Evolutionary conservation across 2,329 filamentous ascomycete species (phyloP).

Genomic region (Cladobotryum mycophilum): DNA sequence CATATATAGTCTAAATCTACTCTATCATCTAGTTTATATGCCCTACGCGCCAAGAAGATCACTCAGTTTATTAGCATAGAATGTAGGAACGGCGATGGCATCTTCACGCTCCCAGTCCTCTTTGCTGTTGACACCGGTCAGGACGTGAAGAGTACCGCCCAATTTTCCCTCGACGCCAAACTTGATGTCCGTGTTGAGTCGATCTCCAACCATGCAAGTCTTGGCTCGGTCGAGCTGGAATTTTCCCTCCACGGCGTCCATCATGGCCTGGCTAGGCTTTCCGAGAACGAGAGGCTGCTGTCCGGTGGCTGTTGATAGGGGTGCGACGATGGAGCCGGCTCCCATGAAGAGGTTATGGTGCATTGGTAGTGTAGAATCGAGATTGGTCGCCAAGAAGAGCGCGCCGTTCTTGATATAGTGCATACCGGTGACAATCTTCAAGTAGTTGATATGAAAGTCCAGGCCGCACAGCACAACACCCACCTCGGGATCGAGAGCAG

Average conservation of each 20-base stretch:
- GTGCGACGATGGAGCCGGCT: conserved; percentile 75
- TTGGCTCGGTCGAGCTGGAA: conserved; percentile 78
- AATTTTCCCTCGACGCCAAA: conserved; percentile 89
- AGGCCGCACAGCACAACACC: conserved; percentile 84
- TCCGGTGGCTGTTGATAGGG: conserved; percentile 65
- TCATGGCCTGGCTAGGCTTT: conserved; percentile 98
- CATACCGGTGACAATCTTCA: conserved; percentile 78
- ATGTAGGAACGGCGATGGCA: conserved; percentile 65
- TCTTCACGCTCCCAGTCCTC: conserved; percentile 70
- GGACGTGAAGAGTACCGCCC: conserved; percentile 82
- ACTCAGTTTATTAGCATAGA: conserved; percentile 77
- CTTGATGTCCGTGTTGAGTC: conserved; percentile 90
- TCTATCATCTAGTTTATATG: conserved; percentile 9
- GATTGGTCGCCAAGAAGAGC: conserved; percentile 86
- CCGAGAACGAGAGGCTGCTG: conserved; percentile 72
- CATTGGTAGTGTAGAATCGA: conserved; percentile 81
- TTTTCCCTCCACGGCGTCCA: conserved; percentile 97
- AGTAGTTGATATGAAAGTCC: conserved; percentile 92
- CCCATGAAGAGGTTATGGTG: conserved; percentile 82
- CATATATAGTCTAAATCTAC: not conserved
- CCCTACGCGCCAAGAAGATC: conserved; percentile 50
- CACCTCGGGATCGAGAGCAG: conserved; percentile 76
- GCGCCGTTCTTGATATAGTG: conserved; percentile 82
- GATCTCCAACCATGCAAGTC: conserved; percentile 94
- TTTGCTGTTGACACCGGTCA: conserved; percentile 84